Evolutionary conservation across 345 rosid genomes (phyloP).

Genomic region (Moricandia moricandioides): DNA sequence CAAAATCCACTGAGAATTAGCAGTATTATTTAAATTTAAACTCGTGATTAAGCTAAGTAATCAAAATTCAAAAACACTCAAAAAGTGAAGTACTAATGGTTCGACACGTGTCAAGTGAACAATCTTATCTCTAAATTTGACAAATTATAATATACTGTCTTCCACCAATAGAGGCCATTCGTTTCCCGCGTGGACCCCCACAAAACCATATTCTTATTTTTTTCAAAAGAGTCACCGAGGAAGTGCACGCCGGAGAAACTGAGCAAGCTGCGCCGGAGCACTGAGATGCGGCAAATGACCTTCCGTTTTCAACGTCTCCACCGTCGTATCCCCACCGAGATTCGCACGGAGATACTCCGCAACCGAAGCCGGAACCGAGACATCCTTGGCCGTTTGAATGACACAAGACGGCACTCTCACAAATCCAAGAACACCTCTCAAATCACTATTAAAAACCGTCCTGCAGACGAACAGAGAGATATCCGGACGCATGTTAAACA

Average conservation of each 20-base stretch:
- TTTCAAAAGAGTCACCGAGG: slow-evolving; percentile 38
- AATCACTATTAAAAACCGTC: slow-evolving; percentile 66
- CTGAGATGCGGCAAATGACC: slow-evolving; percentile 89
- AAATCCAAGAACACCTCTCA: slow-evolving; percentile 64
- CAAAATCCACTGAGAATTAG: background rate
- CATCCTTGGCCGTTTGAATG: slow-evolving; percentile 66
- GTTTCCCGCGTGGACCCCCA: slow-evolving; percentile 40
- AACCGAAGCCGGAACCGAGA: slow-evolving; percentile 63
- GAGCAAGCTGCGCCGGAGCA: slow-evolving; percentile 64
- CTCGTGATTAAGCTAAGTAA: slow-evolving; percentile 14
- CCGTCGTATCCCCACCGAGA: slow-evolving; percentile 65
- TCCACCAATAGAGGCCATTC: slow-evolving; percentile 38
- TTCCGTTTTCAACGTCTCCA: slow-evolving; percentile 62
- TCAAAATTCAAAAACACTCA: background rate
- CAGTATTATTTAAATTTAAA: background rate
- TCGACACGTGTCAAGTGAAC: slow-evolving; percentile 48
- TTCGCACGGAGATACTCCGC: slow-evolving; percentile 61
- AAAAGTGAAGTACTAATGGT: background rate
- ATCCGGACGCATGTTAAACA: slow-evolving; percentile 91
- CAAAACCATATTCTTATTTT: slow-evolving; percentile 22
- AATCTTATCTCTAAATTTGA: slow-evolving; percentile 40
- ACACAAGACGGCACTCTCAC: slow-evolving; percentile 65
- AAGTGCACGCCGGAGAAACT: slow-evolving; percentile 62
- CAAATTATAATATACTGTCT: slow-evolving; percentile 24
- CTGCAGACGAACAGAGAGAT: slow-evolving; percentile 59